Conservation (phyloP, 441 rosid species). For the Lepidium campestre region DNA sequence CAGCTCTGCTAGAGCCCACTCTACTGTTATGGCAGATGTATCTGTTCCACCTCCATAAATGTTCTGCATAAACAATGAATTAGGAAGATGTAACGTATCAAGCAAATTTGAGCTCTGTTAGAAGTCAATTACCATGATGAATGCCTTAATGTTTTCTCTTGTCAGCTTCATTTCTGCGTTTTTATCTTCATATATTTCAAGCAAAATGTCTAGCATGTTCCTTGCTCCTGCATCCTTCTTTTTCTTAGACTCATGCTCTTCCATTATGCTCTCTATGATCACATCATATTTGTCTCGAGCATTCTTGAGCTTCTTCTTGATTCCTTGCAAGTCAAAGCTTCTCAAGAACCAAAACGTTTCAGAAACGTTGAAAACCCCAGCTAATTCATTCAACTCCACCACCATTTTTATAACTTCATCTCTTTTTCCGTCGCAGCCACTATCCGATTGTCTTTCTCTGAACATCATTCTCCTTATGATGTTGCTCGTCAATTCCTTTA, state of each 20-base stretch:
- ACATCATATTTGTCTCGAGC: constrained; percentile 46
- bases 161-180: constrained; percentile 46
- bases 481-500: constrained; percentile 52
- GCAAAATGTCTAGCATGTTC: constrained; percentile 51
- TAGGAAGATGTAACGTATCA: background rate
- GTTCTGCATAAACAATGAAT: constrained; percentile 32
- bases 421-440: constrained; percentile 24
- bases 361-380: constrained; percentile 48
- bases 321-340: constrained; percentile 55
- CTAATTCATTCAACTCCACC: constrained; percentile 46
- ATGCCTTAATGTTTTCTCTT: constrained; percentile 63
- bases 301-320: constrained; percentile 42
- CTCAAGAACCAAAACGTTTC: constrained; percentile 64
- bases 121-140: constrained; percentile 44
- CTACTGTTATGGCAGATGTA: constrained; percentile 50
- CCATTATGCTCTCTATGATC: constrained; percentile 52
- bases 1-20: constrained; percentile 66
- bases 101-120: background rate
- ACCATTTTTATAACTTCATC: constrained; percentile 47
- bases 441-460: constrained; percentile 35
- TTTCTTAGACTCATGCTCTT: constrained; percentile 42
- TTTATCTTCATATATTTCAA: constrained; percentile 49
- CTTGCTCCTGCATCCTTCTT: constrained; percentile 21
- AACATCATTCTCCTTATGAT: constrained; percentile 50
- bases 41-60: constrained; percentile 67